A percentile compares a stretch with the other conserved stretches of the same genome.
phyloP scores from a whole-genome alignment of 768 basidiomycete species.

The Tulasnella sp. region DNA sequence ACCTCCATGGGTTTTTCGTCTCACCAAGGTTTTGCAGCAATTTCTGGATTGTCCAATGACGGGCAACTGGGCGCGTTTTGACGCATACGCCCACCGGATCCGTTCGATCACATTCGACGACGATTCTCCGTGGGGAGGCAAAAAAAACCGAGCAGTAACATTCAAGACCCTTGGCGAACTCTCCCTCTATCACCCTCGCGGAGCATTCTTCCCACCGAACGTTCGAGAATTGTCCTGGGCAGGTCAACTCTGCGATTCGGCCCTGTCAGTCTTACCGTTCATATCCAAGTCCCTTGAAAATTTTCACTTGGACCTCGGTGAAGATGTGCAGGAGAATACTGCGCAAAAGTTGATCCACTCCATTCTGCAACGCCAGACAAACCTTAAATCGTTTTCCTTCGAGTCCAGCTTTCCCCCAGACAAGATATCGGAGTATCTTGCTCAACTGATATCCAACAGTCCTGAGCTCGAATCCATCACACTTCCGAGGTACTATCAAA shows the following conservation, averaged over 20 bases:
- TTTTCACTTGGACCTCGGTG: too few species aligned
- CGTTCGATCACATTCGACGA: too few species aligned
- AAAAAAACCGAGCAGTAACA: too few species aligned
- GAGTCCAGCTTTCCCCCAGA: neutral
- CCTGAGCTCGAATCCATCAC: neutral
- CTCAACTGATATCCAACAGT: neutral
- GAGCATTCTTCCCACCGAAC: too few species aligned
- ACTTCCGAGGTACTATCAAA: neutral
- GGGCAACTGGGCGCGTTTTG: neutral
- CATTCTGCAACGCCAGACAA: neutral
- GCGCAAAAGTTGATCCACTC: neutral
- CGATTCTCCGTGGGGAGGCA: too few species aligned
- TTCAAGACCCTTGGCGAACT: too few species aligned
- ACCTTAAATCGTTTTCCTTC: neutral
- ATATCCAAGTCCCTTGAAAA: too few species aligned
- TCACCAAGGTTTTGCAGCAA: too few species aligned
- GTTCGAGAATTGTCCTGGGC: too few species aligned
- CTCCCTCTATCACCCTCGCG: too few species aligned
- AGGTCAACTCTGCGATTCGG: too few species aligned
- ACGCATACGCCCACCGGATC: neutral
- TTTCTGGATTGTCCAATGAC: neutral
- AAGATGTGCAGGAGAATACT: neutral
- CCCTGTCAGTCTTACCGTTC: too few species aligned
- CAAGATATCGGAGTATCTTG: neutral
- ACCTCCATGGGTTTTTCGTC: neutral